Evolutionary conservation across 257 asterid species (phyloP).

Genomic region (Ocimum tenuiflorum): DNA sequence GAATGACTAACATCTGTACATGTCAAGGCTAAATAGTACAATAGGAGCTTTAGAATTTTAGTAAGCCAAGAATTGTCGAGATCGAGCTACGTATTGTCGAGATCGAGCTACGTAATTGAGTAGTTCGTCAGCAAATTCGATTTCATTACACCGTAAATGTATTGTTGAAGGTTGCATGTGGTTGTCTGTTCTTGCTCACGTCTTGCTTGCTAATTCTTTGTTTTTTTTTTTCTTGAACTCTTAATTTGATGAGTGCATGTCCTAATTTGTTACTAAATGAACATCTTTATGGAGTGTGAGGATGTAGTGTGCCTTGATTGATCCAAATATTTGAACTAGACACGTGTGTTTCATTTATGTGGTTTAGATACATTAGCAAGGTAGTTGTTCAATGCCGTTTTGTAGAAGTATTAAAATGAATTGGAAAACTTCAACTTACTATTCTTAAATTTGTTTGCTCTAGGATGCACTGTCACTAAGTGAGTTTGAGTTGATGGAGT

Average conservation of each 20-base stretch:
- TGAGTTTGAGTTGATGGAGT: constrained; percentile 82
- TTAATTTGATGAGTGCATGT: not conserved
- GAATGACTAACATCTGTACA: too few species aligned
- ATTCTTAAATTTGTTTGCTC: constrained; percentile 14
- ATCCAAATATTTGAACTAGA: not conserved
- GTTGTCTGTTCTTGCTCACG: not conserved
- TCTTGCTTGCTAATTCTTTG: not conserved
- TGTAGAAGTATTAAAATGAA: not conserved
- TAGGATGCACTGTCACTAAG: constrained; percentile 72
- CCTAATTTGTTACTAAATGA: not conserved
- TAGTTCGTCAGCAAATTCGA: not conserved
- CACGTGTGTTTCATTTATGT: not conserved
- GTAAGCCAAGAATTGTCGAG: too few species aligned
- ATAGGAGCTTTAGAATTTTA: too few species aligned
- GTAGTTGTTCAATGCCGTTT: not conserved
- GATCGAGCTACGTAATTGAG: not conserved
- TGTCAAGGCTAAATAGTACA: too few species aligned
- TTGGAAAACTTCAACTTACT: not conserved
- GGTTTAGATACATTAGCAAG: not conserved
- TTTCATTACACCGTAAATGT: too few species aligned
- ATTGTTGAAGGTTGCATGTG: not conserved
- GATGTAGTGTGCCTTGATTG: not conserved
- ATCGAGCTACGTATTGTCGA: not conserved
- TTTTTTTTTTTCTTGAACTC: not conserved
- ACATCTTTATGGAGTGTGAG: not conserved